Evolutionary conservation across 1,139 yeast genomes (phyloP).

Genomic region (Yamadazyma sp.): DNA sequence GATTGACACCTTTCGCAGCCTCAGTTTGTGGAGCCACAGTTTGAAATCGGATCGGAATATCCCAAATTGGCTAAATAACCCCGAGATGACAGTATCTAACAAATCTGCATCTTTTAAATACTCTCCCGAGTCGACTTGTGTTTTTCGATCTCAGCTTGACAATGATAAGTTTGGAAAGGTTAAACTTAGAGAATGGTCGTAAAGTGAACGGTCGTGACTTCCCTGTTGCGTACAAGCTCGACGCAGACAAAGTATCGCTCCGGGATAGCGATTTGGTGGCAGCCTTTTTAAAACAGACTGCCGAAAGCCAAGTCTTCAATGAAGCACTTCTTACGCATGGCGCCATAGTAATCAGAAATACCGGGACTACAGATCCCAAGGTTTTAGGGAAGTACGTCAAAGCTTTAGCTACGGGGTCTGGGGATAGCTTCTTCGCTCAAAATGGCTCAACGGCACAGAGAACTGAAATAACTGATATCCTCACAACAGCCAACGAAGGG

Average conservation of each 20-base stretch:
- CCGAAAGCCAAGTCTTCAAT: slow-evolving; percentile 18
- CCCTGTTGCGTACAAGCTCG: slow-evolving; percentile 8
- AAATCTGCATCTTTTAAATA: too few species aligned
- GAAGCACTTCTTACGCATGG: slow-evolving; percentile 21
- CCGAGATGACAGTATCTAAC: too few species aligned
- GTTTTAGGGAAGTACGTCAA: slow-evolving; percentile 17
- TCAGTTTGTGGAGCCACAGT: too few species aligned
- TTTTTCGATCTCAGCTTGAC: too few species aligned
- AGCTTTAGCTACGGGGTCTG: slow-evolving; percentile 19
- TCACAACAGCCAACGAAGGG: slow-evolving; percentile 30
- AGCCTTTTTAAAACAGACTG: slow-evolving; percentile 10
- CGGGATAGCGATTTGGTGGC: slow-evolving; percentile 3
- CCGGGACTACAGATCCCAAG: slow-evolving; percentile 20
- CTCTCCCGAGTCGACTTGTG: too few species aligned
- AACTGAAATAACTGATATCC: slow-evolving; percentile 19
- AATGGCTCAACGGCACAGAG: slow-evolving; percentile 26
- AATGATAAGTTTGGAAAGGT: too few species aligned
- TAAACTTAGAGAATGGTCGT: neutral
- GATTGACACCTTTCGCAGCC: too few species aligned
- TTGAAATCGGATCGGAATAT: too few species aligned
- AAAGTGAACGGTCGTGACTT: slow-evolving; percentile 8
- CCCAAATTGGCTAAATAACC: too few species aligned
- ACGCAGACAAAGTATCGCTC: neutral
- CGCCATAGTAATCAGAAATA: slow-evolving; percentile 20
- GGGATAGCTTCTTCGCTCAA: slow-evolving; percentile 21